A percentile compares a stretch with the other conserved stretches of the same genome.
Evolutionary conservation across 2,329 filamentous ascomycete species (phyloP).

Genomic region (Cercospora beticola): DNA sequence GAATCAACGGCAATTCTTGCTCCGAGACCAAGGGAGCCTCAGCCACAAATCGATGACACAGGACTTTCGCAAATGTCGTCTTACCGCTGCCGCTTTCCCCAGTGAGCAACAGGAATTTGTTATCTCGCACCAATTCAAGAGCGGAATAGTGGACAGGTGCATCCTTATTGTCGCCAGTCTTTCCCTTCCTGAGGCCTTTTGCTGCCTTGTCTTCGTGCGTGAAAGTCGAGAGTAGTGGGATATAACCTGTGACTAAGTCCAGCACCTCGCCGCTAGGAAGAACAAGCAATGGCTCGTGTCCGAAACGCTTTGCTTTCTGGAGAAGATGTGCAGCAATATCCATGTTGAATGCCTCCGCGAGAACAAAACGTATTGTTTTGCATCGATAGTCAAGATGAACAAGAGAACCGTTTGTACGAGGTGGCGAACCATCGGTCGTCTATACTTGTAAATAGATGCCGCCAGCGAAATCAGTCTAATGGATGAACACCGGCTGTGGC

Average conservation of each 20-base stretch:
- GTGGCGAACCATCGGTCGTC: neutral
- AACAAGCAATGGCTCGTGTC: constrained; percentile 6
- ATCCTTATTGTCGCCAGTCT: neutral
- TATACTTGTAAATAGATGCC: neutral
- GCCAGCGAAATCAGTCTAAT: neutral
- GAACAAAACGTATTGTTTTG: neutral
- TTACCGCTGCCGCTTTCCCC: constrained; percentile 9
- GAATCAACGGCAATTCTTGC: neutral
- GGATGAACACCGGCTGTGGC: neutral
- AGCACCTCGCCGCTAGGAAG: constrained; percentile 2
- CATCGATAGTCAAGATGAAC: neutral
- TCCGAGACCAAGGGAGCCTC: neutral
- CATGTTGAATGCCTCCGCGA: neutral
- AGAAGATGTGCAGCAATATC: neutral
- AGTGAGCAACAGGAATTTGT: neutral
- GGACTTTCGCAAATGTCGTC: constrained; percentile 11
- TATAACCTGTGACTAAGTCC: constrained; percentile 6
- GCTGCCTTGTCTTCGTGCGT: constrained; percentile 12
- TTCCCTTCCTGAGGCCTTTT: constrained; percentile 10
- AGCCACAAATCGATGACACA: neutral
- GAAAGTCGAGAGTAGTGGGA: constrained; percentile 12
- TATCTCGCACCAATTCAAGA: constrained; percentile 11
- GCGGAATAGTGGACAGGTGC: neutral
- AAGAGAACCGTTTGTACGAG: neutral
- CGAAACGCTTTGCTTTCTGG: neutral